Evolutionary conservation across 1,139 yeast genomes (phyloP), one percentile per base, ranked within the genome.

Genomic region (Candida gigantensis): DNA sequence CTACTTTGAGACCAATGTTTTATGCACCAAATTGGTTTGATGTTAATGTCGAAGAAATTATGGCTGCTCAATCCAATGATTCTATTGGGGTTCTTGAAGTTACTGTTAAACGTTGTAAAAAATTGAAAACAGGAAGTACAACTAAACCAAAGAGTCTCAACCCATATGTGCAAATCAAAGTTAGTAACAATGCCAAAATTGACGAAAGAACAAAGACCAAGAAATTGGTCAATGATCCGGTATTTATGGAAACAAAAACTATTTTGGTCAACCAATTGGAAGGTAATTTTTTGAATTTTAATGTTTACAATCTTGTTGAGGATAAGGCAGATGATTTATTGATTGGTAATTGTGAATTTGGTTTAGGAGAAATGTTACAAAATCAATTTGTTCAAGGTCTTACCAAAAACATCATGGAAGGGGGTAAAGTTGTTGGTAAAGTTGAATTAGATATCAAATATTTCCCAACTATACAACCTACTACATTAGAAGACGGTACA

Each of bases 11-110:
- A 39, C 92, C 94, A 35, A 72, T 83, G 81, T 61, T 84, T 45
- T 84, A 84, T 57, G 88, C 89, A n/a, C 95, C 95, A 47, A 84
- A 84, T 57, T 81, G 85, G 37, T 62, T 83, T 36, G 92, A 84
- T 54, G 63, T 85, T 43, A 81, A 84, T 51, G 84, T 84, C 29
- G 88, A 80, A 54, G 89, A 81, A 43, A 58, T 84, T 15, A 67
- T 84, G 72, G 79, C 81, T 30, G 75, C 72, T 30, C 77, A 76
- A 51, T 62, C 79, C 4, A 78, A 79, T 40, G 89, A 82, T 46
- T 80, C 88, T 2, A 69, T 69, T 46, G 92, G 90, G 47, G 80
- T 79, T 42, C 65, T 82, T 43, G 82, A 84, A 3, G 76, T 84
- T 7, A 80, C 81, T 18, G 53, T 84, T 35, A 71, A 72, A 43